Conservation (phyloP, 2,329 filamentous ascomycete genomes). For the Aspergillus sp. region DNA sequence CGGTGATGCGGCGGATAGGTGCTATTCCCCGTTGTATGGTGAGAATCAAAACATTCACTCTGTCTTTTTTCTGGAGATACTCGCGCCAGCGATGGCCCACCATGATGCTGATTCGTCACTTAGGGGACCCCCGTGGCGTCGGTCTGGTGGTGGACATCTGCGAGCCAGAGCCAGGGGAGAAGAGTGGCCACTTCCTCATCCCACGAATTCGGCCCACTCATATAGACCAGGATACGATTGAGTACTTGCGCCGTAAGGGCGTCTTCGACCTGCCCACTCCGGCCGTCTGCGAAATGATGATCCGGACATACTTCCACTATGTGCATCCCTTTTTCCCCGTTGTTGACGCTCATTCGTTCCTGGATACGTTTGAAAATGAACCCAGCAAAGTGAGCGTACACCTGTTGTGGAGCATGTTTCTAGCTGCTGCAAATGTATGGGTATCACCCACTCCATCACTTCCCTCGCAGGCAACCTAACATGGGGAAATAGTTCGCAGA, state of each 20-base stretch:
- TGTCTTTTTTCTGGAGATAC: no score
- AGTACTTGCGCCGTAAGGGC: background rate
- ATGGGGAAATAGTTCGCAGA: no score
- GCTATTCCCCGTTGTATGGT: no score
- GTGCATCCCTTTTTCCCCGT: background rate
- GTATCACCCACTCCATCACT: background rate
- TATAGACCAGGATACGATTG: background rate
- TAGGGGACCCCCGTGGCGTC: no score
- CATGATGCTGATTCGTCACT: no score
- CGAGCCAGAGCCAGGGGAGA: background rate
- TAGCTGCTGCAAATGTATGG: background rate
- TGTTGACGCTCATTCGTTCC: background rate
- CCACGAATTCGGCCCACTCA: background rate
- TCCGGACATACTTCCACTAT: background rate
- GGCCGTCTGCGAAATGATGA: background rate
- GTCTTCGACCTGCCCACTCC: background rate
- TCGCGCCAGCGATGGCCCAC: no score
- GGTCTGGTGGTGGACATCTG: slow-evolving; percentile 46
- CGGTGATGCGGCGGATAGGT: no score
- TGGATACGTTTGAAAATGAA: background rate
- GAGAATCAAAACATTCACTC: no score
- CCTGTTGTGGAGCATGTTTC: background rate
- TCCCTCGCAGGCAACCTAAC: background rate
- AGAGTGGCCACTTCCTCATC: background rate
- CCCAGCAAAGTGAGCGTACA: background rate